Evolutionary conservation across 2,329 filamentous ascomycete species (phyloP), one percentile per base, ranked within the genome.

Genomic region (Botrytis deweyae): DNA sequence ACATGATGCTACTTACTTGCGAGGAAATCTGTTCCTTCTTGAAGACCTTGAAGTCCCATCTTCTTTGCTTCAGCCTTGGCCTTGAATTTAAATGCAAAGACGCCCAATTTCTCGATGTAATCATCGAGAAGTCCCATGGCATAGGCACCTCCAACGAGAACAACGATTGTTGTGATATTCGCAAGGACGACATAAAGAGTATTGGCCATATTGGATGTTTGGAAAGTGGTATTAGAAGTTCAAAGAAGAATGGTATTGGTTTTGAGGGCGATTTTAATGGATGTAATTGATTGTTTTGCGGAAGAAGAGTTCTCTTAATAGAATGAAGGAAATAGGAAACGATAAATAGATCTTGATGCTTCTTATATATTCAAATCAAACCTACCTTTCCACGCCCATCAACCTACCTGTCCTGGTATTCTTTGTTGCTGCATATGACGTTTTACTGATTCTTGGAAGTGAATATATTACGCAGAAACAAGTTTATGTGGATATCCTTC

Each of bases 1-100:
- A 33, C 33, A 40, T 12, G 25, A 20, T 38, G 10, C 25, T 46
- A 77, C 79, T 78, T 73, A 83, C 82, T 79, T 72, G 80, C 80
- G 5, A 82, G 65, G 74, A 83, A 84, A 75, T 84, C 83, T 73
- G 83, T 75, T 29, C 83, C 83, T 67, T 82, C 82, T 74, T 82
- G 81, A 76, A 82, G 63, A 1, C 83, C 83, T 76, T 83, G 75
- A 14, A 82, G 81, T 75, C 83, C 78, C 76, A 83, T 76, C 72
- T 82, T 82, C 76, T 84, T 83, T 59, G 81, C 79, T 76, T 84
- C 83, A 12, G 82, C 82, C 76, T 83, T 80, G 0, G 82, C 83
- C 78, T 84, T 82, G 46, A 82, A 82, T 78, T 84, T 84, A 78
- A 84, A 82, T 69, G 83, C 74, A 71, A 81, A 80, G 38, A 82